Percentiles rank a stretch among this genome's conserved stretches.
These are phyloP conservation scores for Phytophthora sansomeana DNA, from an alignment of 352 stramenopile genomes.

Conservation along the genomic window DNA sequence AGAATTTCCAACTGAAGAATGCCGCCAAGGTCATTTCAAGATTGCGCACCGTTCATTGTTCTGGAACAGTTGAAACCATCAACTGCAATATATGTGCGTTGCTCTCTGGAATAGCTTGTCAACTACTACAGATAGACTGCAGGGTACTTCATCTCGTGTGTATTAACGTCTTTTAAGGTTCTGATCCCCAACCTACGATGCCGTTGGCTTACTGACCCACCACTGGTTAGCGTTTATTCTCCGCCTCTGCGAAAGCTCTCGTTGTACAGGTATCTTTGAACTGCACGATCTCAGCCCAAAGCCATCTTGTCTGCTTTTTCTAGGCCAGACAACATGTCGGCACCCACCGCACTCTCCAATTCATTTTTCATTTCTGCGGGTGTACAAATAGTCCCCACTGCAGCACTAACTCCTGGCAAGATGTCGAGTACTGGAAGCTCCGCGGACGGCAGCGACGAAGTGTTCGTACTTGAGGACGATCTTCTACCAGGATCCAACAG, in stretches of 20 bases:
- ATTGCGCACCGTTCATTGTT: too few relatives aligned
- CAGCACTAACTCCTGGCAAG: not conserved
- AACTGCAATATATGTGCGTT: too few relatives aligned
- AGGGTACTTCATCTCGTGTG: too few relatives aligned
- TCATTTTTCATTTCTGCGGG: constrained; percentile 12
- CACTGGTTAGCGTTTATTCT: not conserved
- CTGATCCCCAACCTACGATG: not conserved
- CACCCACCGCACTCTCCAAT: not conserved
- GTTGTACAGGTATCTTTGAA: constrained; percentile 4
- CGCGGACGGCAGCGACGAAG: constrained; percentile 2
- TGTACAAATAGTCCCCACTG: not conserved
- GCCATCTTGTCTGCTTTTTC: not conserved
- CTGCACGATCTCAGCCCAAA: constrained; percentile 3
- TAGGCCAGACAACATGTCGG: not conserved
- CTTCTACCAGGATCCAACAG: not conserved
- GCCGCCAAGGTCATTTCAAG: too few relatives aligned
- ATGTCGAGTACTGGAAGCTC: not conserved
- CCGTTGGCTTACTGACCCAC: not conserved
- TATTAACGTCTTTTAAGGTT: constrained; percentile 1
- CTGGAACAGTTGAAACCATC: too few relatives aligned
- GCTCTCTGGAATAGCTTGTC: too few relatives aligned
- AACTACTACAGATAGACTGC: too few relatives aligned
- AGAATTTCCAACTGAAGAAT: too few relatives aligned
- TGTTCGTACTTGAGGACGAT: constrained; percentile 2
- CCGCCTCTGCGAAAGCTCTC: too few relatives aligned